These are phyloP conservation scores for Globisporangium iwayamae DNA, from an alignment of 352 stramenopile species.

Conservation along the genomic window DNA sequence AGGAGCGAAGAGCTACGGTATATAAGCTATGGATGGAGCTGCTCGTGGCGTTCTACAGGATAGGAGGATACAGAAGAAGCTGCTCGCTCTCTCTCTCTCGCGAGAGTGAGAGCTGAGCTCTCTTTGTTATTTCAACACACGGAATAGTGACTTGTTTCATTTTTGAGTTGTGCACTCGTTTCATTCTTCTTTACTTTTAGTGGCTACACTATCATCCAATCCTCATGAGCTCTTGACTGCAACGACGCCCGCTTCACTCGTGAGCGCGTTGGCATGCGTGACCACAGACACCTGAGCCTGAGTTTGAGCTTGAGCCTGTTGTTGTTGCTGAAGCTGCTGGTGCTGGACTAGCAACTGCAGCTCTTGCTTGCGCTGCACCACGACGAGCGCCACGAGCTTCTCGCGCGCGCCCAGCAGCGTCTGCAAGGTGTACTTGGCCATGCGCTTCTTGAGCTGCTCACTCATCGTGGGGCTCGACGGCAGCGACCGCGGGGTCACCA, in stretches of 20 bases:
- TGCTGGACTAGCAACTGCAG: constrained; percentile 8
- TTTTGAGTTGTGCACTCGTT: constrained; percentile 7
- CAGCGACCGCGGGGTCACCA: constrained; percentile 74
- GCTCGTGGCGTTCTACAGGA: constrained; percentile 11
- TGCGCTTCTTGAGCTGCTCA: constrained; percentile 65
- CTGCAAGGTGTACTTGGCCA: constrained; percentile 75
- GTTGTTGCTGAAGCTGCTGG: constrained; percentile 7
- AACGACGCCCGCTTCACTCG: constrained; percentile 3
- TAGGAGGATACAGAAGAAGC: constrained; percentile 18
- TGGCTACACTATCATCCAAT: background rate
- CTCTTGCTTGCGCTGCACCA: constrained; percentile 33
- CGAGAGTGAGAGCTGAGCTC: background rate
- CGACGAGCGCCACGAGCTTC: constrained; percentile 53
- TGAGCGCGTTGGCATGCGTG: background rate
- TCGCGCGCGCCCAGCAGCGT: constrained; percentile 55
- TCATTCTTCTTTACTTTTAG: background rate
- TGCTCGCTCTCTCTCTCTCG: constrained; percentile 5
- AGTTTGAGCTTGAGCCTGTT: background rate
- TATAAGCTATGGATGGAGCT: background rate
- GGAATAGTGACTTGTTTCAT: constrained; percentile 17
- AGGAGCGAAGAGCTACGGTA: background rate
- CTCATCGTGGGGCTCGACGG: constrained; percentile 72
- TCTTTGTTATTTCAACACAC: constrained; percentile 18
- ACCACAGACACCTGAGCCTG: background rate
- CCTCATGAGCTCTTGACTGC: constrained; percentile 15